Evolutionary conservation across 2,329 filamentous ascomycete genomes (phyloP).

Genomic region (Monosporascus cannonballus): DNA sequence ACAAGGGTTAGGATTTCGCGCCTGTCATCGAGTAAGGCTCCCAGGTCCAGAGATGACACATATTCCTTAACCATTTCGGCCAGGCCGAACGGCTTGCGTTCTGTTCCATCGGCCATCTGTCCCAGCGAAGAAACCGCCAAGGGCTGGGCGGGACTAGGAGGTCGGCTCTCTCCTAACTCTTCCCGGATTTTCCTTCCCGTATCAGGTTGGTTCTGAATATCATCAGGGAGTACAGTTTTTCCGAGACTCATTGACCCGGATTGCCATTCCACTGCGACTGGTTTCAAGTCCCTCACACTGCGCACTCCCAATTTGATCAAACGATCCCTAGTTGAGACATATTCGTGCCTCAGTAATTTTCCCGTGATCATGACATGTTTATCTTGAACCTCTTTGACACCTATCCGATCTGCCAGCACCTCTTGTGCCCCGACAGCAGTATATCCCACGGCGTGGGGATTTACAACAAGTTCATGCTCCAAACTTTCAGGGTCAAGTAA

Average conservation of each 20-base stretch:
- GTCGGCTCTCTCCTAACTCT: not conserved
- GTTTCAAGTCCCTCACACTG: constrained; percentile 22
- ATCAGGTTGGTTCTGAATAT: constrained; percentile 1
- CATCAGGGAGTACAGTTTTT: constrained; percentile 5
- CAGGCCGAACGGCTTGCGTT: constrained; percentile 8
- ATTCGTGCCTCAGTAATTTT: constrained; percentile 17
- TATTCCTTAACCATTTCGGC: constrained; percentile 10
- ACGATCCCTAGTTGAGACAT: constrained; percentile 21
- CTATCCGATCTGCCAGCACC: constrained; percentile 14
- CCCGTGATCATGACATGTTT: constrained; percentile 28
- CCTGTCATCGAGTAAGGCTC: constrained; percentile 5
- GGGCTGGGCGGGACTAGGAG: not conserved
- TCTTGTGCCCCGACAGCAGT: constrained; percentile 14
- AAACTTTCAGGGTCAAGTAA: constrained; percentile 25
- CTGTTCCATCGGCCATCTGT: not conserved
- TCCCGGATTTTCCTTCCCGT: not conserved
- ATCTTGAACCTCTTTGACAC: constrained; percentile 10
- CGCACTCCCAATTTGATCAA: constrained; percentile 22
- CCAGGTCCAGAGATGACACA: constrained; percentile 9
- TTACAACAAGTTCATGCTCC: constrained; percentile 19
- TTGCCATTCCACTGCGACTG: constrained; percentile 7
- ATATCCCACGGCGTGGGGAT: constrained; percentile 23
- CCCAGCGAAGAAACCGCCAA: not conserved
- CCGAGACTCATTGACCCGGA: constrained; percentile 2
- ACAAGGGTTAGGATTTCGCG: constrained; percentile 8